A percentile compares a stretch with the other conserved stretches of the same genome.
phyloP scores from a whole-genome alignment of 306 rosid species.

The Dicorynia guianensis region DNA sequence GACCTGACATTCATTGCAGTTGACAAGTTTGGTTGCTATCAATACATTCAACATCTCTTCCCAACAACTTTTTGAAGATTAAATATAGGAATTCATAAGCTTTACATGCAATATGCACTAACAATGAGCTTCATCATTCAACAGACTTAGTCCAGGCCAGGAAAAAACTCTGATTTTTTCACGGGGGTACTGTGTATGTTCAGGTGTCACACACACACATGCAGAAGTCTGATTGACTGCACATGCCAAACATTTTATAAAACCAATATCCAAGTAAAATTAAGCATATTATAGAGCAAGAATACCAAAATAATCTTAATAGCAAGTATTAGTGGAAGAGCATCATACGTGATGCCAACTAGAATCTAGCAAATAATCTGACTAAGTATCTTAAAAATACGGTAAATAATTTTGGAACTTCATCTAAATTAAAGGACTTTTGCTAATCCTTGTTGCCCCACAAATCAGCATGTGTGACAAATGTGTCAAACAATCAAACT shows the following conservation, averaged over 20 bases:
- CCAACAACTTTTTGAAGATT: slow-evolving; percentile 15
- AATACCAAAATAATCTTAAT: too few species aligned
- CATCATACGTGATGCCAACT: too few species aligned
- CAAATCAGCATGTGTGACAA: background rate
- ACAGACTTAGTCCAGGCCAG: background rate
- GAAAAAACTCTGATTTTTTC: slow-evolving; percentile 3
- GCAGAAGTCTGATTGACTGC: background rate
- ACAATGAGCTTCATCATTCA: background rate
- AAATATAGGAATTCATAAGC: slow-evolving; percentile 25
- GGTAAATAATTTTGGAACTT: background rate
- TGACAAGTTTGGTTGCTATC: background rate
- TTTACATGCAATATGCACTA: background rate
- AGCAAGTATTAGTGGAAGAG: too few species aligned
- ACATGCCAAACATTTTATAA: slow-evolving; percentile 8
- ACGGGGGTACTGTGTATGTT: background rate
- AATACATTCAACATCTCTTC: background rate
- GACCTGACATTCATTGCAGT: slow-evolving; percentile 13
- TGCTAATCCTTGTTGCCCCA: background rate
- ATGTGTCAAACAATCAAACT: too few species aligned
- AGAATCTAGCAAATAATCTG: too few species aligned
- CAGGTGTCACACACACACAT: background rate
- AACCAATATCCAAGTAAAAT: slow-evolving; percentile 23
- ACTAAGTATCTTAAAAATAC: too few species aligned
- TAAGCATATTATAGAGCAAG: too few species aligned
- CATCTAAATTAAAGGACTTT: background rate